A percentile compares a stretch with the other conserved stretches of the same genome.
phyloP scores from a whole-genome alignment of 192 early-diverging fungal species.

The Cetraspora pellucida region DNA sequence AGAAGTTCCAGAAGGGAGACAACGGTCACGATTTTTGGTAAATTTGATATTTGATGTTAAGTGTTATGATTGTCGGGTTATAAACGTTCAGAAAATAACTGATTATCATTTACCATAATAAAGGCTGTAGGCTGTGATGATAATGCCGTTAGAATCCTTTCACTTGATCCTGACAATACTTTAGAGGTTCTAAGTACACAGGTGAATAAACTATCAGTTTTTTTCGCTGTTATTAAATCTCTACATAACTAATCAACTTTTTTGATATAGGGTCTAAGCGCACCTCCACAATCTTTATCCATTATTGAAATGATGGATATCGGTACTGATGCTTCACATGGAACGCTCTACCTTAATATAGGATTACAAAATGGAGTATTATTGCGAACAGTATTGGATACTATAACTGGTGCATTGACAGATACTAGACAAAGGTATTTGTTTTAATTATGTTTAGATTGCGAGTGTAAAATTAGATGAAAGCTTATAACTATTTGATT shows the following conservation, averaged over 20 bases:
- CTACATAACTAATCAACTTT: background rate
- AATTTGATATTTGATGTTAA: too few relatives aligned
- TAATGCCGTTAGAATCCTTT: conserved; percentile 85
- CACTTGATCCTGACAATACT: conserved; percentile 77
- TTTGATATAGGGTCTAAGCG: conserved; percentile 60
- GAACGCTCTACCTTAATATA: conserved; percentile 78
- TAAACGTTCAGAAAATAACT: too few relatives aligned
- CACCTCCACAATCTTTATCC: conserved; percentile 70
- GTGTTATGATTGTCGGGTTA: too few relatives aligned
- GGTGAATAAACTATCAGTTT: background rate
- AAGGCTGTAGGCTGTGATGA: conserved; percentile 89
- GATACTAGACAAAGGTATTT: conserved; percentile 61
- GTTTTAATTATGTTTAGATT: background rate
- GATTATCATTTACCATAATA: background rate
- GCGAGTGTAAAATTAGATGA: background rate
- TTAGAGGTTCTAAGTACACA: conserved; percentile 76
- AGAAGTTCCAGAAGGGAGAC: conserved; percentile 75
- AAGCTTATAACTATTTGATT: background rate
- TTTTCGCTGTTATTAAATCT: background rate
- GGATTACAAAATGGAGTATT: conserved; percentile 90
- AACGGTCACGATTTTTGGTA: conserved; percentile 69
- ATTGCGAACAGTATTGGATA: conserved; percentile 84
- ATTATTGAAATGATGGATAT: conserved; percentile 83
- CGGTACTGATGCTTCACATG: conserved; percentile 55
- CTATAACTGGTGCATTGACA: conserved; percentile 76